phyloP scores from a whole-genome alignment of 257 asterid species.

The Ocimum tenuiflorum region DNA sequence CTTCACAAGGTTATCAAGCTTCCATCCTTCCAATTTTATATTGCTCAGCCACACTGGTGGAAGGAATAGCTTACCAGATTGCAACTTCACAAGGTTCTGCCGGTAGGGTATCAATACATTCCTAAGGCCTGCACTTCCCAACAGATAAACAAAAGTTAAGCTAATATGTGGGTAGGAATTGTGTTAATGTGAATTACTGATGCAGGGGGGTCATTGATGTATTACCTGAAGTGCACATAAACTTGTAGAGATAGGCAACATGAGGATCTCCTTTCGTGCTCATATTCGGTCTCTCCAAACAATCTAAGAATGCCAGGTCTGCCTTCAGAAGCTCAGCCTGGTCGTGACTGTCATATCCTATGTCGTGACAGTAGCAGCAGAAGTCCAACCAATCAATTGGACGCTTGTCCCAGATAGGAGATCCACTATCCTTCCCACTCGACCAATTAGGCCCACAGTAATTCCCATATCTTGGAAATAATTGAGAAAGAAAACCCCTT shows the following conservation, averaged over 20 bases:
- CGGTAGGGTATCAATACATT: slow-evolving; percentile 78
- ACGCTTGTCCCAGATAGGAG: slow-evolving; percentile 81
- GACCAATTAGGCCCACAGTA: slow-evolving; percentile 99
- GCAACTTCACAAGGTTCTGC: slow-evolving; percentile 58
- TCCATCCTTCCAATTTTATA: slow-evolving; percentile 41
- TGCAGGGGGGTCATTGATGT: neutral
- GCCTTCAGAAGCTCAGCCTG: slow-evolving; percentile 93
- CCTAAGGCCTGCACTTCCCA: slow-evolving; percentile 58
- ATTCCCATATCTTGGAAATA: slow-evolving; percentile 86
- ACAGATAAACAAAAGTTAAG: neutral
- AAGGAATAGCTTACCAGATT: slow-evolving; percentile 32
- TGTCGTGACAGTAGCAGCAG: slow-evolving; percentile 96
- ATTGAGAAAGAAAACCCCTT: slow-evolving; percentile 71
- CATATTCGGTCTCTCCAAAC: slow-evolving; percentile 80
- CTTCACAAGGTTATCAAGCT: slow-evolving; percentile 61
- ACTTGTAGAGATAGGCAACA: slow-evolving; percentile 57
- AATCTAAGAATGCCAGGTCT: slow-evolving; percentile 82
- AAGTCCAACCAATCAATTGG: slow-evolving; percentile 94
- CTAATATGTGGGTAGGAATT: neutral
- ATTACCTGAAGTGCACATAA: slow-evolving; percentile 86
- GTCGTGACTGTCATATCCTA: slow-evolving; percentile 74
- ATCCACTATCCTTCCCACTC: slow-evolving; percentile 81
- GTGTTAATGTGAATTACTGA: neutral
- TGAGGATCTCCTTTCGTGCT: slow-evolving; percentile 60
- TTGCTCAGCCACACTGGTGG: slow-evolving; percentile 44